A percentile compares a stretch with the other conserved stretches of the same genome.
Evolutionary conservation across 495 filamentous ascomycete species (phyloP).

Genomic region (Aspergillus homomorphus): DNA sequence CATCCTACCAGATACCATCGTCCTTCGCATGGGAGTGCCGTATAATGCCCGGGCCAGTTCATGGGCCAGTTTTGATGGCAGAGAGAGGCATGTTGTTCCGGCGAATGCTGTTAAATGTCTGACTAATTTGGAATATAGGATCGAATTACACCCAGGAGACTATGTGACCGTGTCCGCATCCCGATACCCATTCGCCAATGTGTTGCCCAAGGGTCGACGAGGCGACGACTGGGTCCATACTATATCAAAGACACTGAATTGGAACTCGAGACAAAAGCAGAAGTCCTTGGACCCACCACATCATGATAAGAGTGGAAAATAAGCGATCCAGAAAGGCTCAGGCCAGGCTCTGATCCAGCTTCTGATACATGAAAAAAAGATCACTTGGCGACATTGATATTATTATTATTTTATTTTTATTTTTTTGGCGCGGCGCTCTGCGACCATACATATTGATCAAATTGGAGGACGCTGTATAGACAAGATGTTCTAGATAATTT

Average conservation of each 20-base stretch:
- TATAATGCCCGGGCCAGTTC: slow-evolving; percentile 84
- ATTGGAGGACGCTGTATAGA: neutral
- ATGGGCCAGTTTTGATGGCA: slow-evolving; percentile 97
- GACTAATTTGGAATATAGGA: slow-evolving; percentile 32
- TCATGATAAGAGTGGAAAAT: neutral
- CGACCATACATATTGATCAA: neutral
- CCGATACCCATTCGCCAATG: slow-evolving; percentile 88
- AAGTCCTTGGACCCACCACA: slow-evolving; percentile 47
- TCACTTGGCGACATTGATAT: neutral
- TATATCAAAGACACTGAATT: slow-evolving; percentile 84
- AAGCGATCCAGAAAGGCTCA: neutral
- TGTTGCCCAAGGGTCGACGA: slow-evolving; percentile 68
- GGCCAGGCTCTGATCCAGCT: neutral
- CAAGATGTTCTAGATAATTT: neutral
- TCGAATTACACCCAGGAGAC: slow-evolving; percentile 85
- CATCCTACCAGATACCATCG: slow-evolving; percentile 91
- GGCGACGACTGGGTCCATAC: slow-evolving; percentile 93
- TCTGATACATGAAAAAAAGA: neutral
- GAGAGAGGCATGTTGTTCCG: slow-evolving; percentile 59
- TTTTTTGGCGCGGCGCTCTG: neutral
- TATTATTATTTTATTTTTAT: neutral
- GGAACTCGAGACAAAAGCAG: slow-evolving; percentile 82
- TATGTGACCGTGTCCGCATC: slow-evolving; percentile 94
- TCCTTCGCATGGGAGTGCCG: slow-evolving; percentile 85
- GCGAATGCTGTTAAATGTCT: neutral